Conservation (phyloP, 192 early-diverging fungal species). For the Funneliformis mosseae region DNA sequence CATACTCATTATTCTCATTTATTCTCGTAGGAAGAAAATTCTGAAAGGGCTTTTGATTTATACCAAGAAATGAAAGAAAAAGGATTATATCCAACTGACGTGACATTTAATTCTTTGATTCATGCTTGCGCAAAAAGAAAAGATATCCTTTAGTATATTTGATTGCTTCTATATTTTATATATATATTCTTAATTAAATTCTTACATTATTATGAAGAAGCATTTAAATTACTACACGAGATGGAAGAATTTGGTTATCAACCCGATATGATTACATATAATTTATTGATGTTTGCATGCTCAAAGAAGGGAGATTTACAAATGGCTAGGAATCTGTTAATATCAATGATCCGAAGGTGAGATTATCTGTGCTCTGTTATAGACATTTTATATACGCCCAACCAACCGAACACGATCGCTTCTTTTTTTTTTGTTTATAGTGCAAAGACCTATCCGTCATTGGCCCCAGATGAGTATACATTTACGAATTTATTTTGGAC, state of each 20-base stretch:
- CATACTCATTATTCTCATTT: not conserved
- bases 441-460: slow-evolving; percentile 35
- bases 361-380: not conserved
- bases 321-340: slow-evolving; percentile 66
- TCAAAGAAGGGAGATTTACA: slow-evolving; percentile 73
- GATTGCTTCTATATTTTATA: not conserved
- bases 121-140: slow-evolving; percentile 76
- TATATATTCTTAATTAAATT: not conserved
- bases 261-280: slow-evolving; percentile 80
- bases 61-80: slow-evolving; percentile 84
- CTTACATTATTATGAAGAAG: slow-evolving; percentile 74
- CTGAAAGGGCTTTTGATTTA: slow-evolving; percentile 90
- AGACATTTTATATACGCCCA: not conserved
- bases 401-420: not conserved
- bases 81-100: slow-evolving; percentile 71
- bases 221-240: slow-evolving; percentile 77
- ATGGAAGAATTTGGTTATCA: slow-evolving; percentile 86
- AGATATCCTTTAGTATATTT: slow-evolving; percentile 43
- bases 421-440: not conserved
- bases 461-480: slow-evolving; percentile 62
- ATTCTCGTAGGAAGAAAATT: slow-evolving; percentile 59
- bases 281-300: slow-evolving; percentile 77
- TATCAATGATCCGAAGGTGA: slow-evolving; percentile 56
- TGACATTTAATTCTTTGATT: slow-evolving; percentile 88
- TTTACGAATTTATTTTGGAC: slow-evolving; percentile 73